Evolutionary conservation across 768 basidiomycete species (phyloP).

Genomic region (Kwoniella bestiolae): DNA sequence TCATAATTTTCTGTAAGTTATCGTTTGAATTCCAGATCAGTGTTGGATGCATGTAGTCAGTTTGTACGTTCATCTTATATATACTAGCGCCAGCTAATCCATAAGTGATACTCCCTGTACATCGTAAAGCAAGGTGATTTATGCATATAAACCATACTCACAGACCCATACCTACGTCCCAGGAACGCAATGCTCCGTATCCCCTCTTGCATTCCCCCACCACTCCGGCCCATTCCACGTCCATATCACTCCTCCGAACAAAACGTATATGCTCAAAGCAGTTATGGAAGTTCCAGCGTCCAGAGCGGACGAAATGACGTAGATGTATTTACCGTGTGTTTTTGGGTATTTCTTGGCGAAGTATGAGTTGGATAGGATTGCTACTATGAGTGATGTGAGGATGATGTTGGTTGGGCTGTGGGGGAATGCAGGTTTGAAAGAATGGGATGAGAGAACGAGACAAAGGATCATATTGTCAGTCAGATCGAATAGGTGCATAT

Average conservation of each 20-base stretch:
- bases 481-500: background rate
- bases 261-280: conserved; percentile 51
- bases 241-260: conserved; percentile 51
- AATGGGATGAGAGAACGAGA: background rate
- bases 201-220: conserved; percentile 54
- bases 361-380: conserved; percentile 46
- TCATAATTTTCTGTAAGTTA: no score
- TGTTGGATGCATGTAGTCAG: no score
- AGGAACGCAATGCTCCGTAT: conserved; percentile 56
- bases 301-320: conserved; percentile 55
- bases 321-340: conserved; percentile 46
- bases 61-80: no score
- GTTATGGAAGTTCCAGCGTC: conserved; percentile 57
- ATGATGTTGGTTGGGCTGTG: conserved; percentile 56
- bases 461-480: conserved; percentile 13
- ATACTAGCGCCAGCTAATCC: no score
- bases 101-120: background rate
- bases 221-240: conserved; percentile 44
- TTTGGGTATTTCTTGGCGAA: conserved; percentile 47
- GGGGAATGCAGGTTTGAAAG: no score
- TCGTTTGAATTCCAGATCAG: background rate
- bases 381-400: conserved; percentile 43
- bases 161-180: conserved; percentile 30
- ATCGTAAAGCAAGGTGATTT: background rate
- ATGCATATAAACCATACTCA: background rate